Evolutionary conservation across 495 filamentous ascomycete species (phyloP), one percentile per base, ranked within the genome.

Genomic region (Cryomyces minteri): DNA sequence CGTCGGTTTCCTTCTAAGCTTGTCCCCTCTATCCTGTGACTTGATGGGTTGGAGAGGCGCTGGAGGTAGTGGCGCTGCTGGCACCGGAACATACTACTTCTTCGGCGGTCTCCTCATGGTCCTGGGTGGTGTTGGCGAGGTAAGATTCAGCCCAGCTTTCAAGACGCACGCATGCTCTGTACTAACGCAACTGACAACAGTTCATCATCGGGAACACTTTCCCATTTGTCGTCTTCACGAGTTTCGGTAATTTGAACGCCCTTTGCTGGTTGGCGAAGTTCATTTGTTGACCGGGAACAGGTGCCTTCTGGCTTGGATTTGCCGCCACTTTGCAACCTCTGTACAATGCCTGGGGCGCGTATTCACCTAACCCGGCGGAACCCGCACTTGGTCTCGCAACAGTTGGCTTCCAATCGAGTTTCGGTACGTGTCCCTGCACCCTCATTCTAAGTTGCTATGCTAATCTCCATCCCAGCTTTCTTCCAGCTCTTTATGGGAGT

Each of bases 41-140:
- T 63, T 82, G 7, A 82, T 86, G 79, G 80, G 80, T 32, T 81
- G 78, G 72, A 56, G 78, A 50, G 77, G 77, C 11, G 66, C 80
- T 28, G 74, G 74, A 14, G 75, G 76, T 1, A 72, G 63, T 51
- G 81, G 79, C 14, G 73, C 73, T 28, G 75, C 81, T 37, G 62
- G 65, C 30, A 49, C 41, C 29, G 74, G 70, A 4, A 58, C 66
- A 0, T 82, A 72, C 54, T 75, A 76, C 60, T 81, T 79, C 68
- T 80, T 80, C 52, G 81, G 81, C 32, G 80, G 79, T 9, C 50
- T 84, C 12, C 67, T 82, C 4, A 76, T 82, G 66, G 60, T 79
- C 31, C 43, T 82, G 0, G 76, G 74, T 8, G 68, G 67, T 11
- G 48, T 84, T 39, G 70, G 80, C 14, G 80, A 84, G 55, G 82